Percentiles rank a stretch among this genome's conserved stretches.
Conservation (phyloP, 2,329 filamentous ascomycete species). For the Aspergillus arachidicola region DNA sequence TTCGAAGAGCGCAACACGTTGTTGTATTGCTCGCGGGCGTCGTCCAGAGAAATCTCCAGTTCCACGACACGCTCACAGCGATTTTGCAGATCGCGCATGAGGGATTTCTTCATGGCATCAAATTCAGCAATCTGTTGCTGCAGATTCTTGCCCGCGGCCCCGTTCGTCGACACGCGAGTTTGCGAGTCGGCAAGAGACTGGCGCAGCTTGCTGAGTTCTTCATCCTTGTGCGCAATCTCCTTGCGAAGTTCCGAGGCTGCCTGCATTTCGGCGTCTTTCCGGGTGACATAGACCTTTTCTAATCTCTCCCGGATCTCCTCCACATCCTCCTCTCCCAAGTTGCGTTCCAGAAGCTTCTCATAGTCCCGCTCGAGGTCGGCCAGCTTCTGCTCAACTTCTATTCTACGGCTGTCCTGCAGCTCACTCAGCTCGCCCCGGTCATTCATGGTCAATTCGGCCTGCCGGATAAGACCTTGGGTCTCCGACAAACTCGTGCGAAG, state of each 20-base stretch:
- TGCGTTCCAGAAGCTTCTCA: constrained; percentile 77
- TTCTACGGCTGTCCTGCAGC: constrained; percentile 65
- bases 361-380: constrained; percentile 78
- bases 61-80: constrained; percentile 97
- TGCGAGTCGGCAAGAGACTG: constrained; percentile 74
- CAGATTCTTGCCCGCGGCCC: constrained; percentile 72
- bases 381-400: constrained; percentile 77
- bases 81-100: constrained; percentile 98
- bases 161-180: constrained; percentile 59
- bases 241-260: constrained; percentile 75
- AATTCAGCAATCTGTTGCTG: constrained; percentile 99
- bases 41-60: constrained; percentile 94
- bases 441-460: constrained; percentile 85
- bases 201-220: constrained; percentile 82
- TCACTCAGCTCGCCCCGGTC: constrained; percentile 66
- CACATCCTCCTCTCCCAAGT: constrained; percentile 75
- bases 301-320: constrained; percentile 82
- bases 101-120: constrained; percentile 98
- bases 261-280: constrained; percentile 72
- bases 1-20: constrained; percentile 95
- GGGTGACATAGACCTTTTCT: constrained; percentile 74
- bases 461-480: constrained; percentile 87
- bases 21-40: constrained; percentile 98
- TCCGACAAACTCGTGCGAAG: constrained; percentile 80
- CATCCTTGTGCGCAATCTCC: constrained; percentile 73